Percentiles rank a stretch among this genome's conserved stretches.
These are phyloP conservation scores for Penicillium paneum DNA, from an alignment of 2,329 filamentous ascomycete species.

Conservation along the genomic window DNA sequence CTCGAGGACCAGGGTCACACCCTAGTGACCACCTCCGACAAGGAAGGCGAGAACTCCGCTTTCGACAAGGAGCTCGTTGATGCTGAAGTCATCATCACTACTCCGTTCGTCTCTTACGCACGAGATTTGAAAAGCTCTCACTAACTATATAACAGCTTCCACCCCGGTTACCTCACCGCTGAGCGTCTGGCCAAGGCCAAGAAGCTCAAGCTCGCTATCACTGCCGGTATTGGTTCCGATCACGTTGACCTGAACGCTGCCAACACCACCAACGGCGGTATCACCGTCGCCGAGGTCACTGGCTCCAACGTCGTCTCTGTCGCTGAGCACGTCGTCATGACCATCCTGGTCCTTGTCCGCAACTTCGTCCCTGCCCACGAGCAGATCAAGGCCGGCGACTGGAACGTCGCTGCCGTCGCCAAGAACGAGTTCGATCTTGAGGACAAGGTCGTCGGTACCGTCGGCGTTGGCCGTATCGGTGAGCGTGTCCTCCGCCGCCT, in stretches of 20 bases:
- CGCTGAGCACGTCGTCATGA: conserved; percentile 99
- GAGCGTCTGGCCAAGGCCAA: conserved; percentile 97
- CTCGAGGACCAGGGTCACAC: conserved; percentile 96
- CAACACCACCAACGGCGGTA: conserved; percentile 96
- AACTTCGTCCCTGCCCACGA: conserved; percentile 99
- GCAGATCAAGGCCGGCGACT: conserved; percentile 82
- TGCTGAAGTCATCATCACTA: conserved; percentile 98
- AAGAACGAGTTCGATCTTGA: conserved; percentile 99
- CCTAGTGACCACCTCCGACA: conserved; percentile 94
- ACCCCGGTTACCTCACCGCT: conserved; percentile 94
- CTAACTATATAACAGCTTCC: conserved; percentile 57
- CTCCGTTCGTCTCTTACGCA: conserved; percentile 51
- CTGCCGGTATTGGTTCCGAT: conserved; percentile 96
- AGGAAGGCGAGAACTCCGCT: conserved; percentile 87
- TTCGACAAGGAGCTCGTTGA: conserved; percentile 97
- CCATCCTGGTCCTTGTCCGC: conserved; percentile 89
- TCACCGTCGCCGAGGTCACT: conserved; percentile 96
- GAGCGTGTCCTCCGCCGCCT: conserved; percentile 95
- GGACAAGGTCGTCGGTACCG: conserved; percentile 95
- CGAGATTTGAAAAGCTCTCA: not conserved
- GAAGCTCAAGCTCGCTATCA: conserved; percentile 97
- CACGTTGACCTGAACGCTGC: conserved; percentile 96
- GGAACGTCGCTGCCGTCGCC: conserved; percentile 91
- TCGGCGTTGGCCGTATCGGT: conserved; percentile 94
- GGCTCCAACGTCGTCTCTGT: conserved; percentile 98